phyloP scores from a whole-genome alignment of 371 early-diverging fungal genomes.

The Lichtheimia ramosa region DNA sequence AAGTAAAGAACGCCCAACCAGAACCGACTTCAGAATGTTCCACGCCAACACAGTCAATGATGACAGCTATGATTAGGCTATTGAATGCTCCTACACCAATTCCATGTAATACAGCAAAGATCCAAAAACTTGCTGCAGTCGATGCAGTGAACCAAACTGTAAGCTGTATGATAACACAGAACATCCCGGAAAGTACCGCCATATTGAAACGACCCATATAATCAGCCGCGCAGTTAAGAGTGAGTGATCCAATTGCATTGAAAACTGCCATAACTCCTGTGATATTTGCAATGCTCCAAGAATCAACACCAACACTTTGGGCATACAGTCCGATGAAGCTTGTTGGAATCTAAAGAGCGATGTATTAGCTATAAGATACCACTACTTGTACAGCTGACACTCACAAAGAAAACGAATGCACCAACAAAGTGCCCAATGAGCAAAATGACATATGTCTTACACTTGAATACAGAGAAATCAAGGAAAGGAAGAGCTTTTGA shows the following conservation, averaged over 20 bases:
- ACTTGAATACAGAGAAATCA: slow-evolving; percentile 28
- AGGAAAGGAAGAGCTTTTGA: slow-evolving; percentile 30
- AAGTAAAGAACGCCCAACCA: slow-evolving; percentile 48
- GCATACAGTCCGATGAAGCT: slow-evolving; percentile 24
- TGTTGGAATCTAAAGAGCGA: slow-evolving; percentile 13
- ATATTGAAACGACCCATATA: slow-evolving; percentile 59
- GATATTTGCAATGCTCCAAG: slow-evolving; percentile 33
- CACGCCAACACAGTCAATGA: slow-evolving; percentile 52
- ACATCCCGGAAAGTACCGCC: slow-evolving; percentile 40
- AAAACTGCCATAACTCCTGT: slow-evolving; percentile 47
- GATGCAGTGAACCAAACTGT: slow-evolving; percentile 44
- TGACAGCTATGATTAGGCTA: slow-evolving; percentile 47
- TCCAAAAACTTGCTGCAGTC: slow-evolving; percentile 38
- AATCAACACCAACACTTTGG: slow-evolving; percentile 27
- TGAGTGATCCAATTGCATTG: slow-evolving; percentile 45
- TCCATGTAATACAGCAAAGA: slow-evolving; percentile 49
- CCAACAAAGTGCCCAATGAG: slow-evolving; percentile 29
- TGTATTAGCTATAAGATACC: too few species aligned
- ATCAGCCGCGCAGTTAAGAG: slow-evolving; percentile 52
- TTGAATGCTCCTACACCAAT: slow-evolving; percentile 62
- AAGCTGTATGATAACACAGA: slow-evolving; percentile 40
- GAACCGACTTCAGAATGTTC: slow-evolving; percentile 51
- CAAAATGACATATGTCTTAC: slow-evolving; percentile 21
- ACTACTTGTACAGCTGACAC: background rate
- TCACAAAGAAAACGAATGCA: slow-evolving; percentile 33